These are phyloP conservation scores for Populus alba DNA, from an alignment of 345 rosid species.

Conservation along the genomic window DNA sequence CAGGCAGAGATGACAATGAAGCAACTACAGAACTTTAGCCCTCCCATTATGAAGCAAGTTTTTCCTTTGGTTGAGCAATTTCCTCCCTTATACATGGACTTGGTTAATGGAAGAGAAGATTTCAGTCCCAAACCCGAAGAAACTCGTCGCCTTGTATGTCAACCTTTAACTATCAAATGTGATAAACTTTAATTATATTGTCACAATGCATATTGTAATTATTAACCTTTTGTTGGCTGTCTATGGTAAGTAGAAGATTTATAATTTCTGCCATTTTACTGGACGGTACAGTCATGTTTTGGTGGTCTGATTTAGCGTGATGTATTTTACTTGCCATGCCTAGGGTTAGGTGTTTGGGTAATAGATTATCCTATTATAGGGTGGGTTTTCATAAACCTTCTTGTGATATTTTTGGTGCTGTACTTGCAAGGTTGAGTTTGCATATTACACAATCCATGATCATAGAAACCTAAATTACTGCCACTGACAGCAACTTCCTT, in stretches of 20 bases:
- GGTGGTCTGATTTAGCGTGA: not conserved
- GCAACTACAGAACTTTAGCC: slow-evolving; percentile 85
- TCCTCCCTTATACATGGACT: slow-evolving; percentile 94
- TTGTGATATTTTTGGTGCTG: not conserved
- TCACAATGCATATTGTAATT: not conserved
- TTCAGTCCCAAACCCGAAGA: slow-evolving; percentile 95
- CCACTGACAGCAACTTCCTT: not conserved
- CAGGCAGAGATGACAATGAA: slow-evolving; percentile 97
- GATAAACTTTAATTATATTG: not conserved
- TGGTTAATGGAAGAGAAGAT: slow-evolving; percentile 89
- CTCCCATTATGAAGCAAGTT: slow-evolving; percentile 93
- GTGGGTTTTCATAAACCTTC: not conserved
- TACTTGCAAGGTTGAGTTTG: not conserved
- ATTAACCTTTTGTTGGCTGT: not conserved
- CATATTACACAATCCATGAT: not conserved
- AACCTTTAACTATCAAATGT: slow-evolving; percentile 3
- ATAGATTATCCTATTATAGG: not conserved
- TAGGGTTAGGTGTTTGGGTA: not conserved
- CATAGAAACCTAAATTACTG: not conserved
- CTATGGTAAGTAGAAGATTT: not conserved
- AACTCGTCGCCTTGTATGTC: slow-evolving; percentile 87
- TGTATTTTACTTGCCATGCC: not conserved
- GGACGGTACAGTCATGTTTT: not conserved
- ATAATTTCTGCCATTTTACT: not conserved
- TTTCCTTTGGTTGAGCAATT: slow-evolving; percentile 94